Evolutionary conservation across 1,139 yeast genomes (phyloP), one percentile per base, ranked within the genome.

Genomic region (Suhomyces guaymorum): DNA sequence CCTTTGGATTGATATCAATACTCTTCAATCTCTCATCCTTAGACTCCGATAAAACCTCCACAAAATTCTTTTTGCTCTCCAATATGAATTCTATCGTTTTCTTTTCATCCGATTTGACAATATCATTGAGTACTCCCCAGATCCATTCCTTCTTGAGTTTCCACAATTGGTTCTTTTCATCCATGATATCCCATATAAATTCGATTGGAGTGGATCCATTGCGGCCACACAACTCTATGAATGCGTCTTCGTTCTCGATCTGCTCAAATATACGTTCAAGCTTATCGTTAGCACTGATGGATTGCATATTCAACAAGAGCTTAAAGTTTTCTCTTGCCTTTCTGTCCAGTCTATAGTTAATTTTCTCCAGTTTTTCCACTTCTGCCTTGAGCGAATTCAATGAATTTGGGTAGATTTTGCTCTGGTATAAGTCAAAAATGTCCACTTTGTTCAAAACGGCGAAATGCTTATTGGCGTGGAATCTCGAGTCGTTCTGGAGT

Each of bases 201-300:
- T 89, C 96, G 23, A 83, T 54, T 0, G 96, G 85, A 1, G 80
- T 71, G 0, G 97, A 88, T 0, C 97, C 97, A 27, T 78, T 70
- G 39, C 90, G 72, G 0, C 95, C 96, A 41, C 89, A 72, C 26
- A 88, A 49, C 15, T 73, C 78, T 11, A 74, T 54, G 51, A 83
- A 88, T 12, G 79, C 63, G 34, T 66, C 70, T 40, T 83, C 83
- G 18, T 75, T 72, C 45, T 78, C 79, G 2, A 89, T 51, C 3
- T 55, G 39, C 0, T 75, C 66, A 24, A 76, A 66, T 5, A 86
- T 53, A 16, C 80, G 80, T 36, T 60, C 62, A 81, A 94, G 88
- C 36, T 60, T 66, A 1, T 87, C 68, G 35, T 71, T 74, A 2
- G 84, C 78, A 14, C 63, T 69, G 13, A 84, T 68, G 3, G 57